Percentiles rank a stretch among this genome's conserved stretches.
These are phyloP conservation scores for Collybia sordida DNA, from an alignment of 768 basidiomycete species.

Conservation along the genomic window DNA sequence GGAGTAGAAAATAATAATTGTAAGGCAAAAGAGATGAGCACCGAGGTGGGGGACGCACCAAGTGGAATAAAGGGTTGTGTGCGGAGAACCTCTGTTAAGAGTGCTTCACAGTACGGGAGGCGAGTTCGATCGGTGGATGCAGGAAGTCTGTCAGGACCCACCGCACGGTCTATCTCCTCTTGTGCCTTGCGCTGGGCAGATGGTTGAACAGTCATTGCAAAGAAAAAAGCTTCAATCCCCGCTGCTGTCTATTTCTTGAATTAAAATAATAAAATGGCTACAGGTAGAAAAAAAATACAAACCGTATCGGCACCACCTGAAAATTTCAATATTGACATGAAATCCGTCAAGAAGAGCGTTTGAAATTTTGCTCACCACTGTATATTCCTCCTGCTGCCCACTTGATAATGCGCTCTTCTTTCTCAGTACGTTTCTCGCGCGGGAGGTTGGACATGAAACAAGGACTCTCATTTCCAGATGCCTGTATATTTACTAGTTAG, in stretches of 20 bases:
- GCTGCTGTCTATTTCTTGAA: neutral
- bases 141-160: slow-evolving; percentile 37
- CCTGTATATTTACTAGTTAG: slow-evolving; percentile 23
- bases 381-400: slow-evolving; percentile 44
- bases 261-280: slow-evolving; percentile 36
- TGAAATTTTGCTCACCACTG: slow-evolving; percentile 29
- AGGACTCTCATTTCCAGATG: slow-evolving; percentile 36
- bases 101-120: slow-evolving; percentile 48
- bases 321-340: neutral
- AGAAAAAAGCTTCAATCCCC: slow-evolving; percentile 7
- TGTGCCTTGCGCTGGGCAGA: slow-evolving; percentile 42
- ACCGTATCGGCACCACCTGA: slow-evolving; percentile 53
- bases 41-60: no score
- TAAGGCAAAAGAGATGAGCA: neutral
- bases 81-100: slow-evolving; percentile 43
- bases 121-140: slow-evolving; percentile 36
- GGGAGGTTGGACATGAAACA: slow-evolving; percentile 45
- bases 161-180: slow-evolving; percentile 46
- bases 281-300: slow-evolving; percentile 36
- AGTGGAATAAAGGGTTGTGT: slow-evolving; percentile 6
- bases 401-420: slow-evolving; percentile 38
- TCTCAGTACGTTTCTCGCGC: slow-evolving; percentile 29
- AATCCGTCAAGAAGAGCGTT: neutral
- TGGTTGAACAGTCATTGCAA: slow-evolving; percentile 39
- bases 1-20: neutral